phyloP scores from a whole-genome alignment of 176 grass and related monocot genomes.

The Aegilops bicornis region DNA sequence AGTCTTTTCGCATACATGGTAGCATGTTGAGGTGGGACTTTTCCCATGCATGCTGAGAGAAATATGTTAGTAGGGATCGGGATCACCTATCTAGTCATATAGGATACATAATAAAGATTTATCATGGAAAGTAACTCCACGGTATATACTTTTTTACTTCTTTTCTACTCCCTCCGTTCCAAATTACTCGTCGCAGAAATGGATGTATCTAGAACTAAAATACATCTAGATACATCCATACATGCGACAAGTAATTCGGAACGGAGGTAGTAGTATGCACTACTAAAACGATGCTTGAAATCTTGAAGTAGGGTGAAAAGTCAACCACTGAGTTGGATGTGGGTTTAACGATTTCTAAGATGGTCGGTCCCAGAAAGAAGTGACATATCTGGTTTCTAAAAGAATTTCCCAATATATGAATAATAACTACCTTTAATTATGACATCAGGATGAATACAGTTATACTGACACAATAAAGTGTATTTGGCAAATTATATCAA shows the following conservation, averaged over 20 bases:
- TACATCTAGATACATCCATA: no score
- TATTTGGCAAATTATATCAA: not conserved
- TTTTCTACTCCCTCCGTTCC: no score
- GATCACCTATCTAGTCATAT: no score
- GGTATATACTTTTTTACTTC: no score
- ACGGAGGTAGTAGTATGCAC: not conserved
- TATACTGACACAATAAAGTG: not conserved
- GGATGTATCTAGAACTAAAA: no score
- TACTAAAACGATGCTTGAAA: not conserved
- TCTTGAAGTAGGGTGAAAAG: not conserved
- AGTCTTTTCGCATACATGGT: no score
- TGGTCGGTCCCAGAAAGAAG: not conserved
- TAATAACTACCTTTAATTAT: not conserved
- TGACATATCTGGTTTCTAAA: not conserved
- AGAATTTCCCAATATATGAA: not conserved
- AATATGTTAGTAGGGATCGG: no score
- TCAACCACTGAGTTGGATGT: not conserved
- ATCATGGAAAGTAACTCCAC: not conserved
- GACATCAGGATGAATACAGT: not conserved
- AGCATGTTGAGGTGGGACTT: no score
- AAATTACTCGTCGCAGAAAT: no score
- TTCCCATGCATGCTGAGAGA: no score
- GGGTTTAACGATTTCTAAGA: not conserved
- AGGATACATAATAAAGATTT: not conserved
- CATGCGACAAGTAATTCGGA: no score